Conservation (phyloP, 1,284 basidiomycete genomes). For the Pascua sp. region DNA sequence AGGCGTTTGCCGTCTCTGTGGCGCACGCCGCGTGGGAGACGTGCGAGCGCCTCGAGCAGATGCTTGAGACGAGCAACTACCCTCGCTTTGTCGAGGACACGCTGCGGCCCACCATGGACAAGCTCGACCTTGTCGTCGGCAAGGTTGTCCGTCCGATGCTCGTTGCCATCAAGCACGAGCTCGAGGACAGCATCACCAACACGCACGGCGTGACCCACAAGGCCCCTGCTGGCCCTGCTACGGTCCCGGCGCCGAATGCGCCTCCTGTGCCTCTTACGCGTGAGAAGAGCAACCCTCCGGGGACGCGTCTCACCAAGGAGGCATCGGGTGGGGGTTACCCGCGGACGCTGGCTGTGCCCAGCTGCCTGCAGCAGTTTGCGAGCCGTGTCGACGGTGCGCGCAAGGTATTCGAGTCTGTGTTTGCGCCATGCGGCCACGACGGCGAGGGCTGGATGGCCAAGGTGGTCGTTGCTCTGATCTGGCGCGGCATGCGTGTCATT, state of each 20-base stretch:
- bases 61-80: slow-evolving; percentile 44
- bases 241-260: slow-evolving; percentile 24
- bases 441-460: slow-evolving; percentile 51
- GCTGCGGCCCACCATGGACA: slow-evolving; percentile 57
- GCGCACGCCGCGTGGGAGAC: slow-evolving; percentile 51
- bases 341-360: slow-evolving; percentile 36
- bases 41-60: slow-evolving; percentile 48
- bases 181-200: slow-evolving; percentile 36
- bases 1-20: slow-evolving; percentile 45
- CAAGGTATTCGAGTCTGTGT: slow-evolving; percentile 44
- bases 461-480: slow-evolving; percentile 47
- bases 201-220: slow-evolving; percentile 39
- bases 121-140: slow-evolving; percentile 54
- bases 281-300: slow-evolving; percentile 28
- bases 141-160: slow-evolving; percentile 49
- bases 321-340: slow-evolving; percentile 31
- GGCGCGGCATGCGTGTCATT: slow-evolving; percentile 48
- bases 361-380: slow-evolving; percentile 47
- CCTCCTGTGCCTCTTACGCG: slow-evolving; percentile 22
- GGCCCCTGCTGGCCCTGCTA: slow-evolving; percentile 31
- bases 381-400: slow-evolving; percentile 44
- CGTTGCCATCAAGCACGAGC: slow-evolving; percentile 43
- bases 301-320: slow-evolving; percentile 37
- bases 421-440: slow-evolving; percentile 45
- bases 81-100: slow-evolving; percentile 55